These are phyloP conservation scores for Logfia minima DNA, from an alignment of 129 eudicot species.

Conservation along the genomic window DNA sequence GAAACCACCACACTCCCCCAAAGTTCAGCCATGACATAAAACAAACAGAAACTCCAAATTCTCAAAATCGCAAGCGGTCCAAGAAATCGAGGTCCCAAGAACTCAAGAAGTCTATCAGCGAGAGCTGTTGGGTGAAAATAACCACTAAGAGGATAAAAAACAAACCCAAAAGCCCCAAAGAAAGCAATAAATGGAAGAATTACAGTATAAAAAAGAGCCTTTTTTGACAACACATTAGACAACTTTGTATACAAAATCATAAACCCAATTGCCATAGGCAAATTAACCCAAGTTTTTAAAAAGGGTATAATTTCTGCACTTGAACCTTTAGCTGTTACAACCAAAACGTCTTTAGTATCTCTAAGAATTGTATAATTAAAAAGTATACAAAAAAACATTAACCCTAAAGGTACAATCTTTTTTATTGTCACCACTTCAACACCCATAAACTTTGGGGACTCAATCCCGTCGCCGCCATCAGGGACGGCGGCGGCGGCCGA, in stretches of 20 bases:
- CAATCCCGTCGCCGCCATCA: constrained; percentile 45
- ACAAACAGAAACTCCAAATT: constrained; percentile 99
- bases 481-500: constrained; percentile 65
- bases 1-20: constrained; percentile 99
- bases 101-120: constrained; percentile 80
- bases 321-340: constrained; percentile 96
- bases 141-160: constrained; percentile 77
- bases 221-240: constrained; percentile 76
- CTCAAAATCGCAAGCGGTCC: constrained; percentile 98
- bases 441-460: constrained; percentile 72
- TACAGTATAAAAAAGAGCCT: constrained; percentile 80
- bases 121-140: constrained; percentile 88
- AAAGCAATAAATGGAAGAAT: constrained; percentile 90
- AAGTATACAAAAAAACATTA: constrained; percentile 92
- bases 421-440: constrained; percentile 67
- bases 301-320: constrained; percentile 99
- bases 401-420: constrained; percentile 89
- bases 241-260: constrained; percentile 84
- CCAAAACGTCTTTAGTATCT: constrained; percentile 96
- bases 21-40: constrained; percentile 99
- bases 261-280: constrained; percentile 99
- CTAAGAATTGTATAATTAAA: constrained; percentile 93
- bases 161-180: constrained; percentile 99
- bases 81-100: constrained; percentile 89
- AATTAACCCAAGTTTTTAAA: constrained; percentile 97